These are phyloP conservation scores for Epichloe scottii DNA, from an alignment of 2,329 filamentous ascomycete genomes.

Conservation along the genomic window DNA sequence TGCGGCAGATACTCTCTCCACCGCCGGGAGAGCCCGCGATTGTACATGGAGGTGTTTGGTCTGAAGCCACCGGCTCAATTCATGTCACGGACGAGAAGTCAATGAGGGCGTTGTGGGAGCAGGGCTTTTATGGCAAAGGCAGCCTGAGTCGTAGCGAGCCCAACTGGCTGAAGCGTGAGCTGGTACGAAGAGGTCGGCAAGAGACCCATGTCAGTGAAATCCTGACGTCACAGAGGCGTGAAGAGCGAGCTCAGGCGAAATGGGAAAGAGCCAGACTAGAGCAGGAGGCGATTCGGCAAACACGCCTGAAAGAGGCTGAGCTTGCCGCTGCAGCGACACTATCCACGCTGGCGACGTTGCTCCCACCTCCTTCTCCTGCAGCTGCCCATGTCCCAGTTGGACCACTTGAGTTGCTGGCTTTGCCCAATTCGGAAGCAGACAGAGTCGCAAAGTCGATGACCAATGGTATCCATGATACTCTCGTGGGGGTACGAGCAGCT, in stretches of 20 bases:
- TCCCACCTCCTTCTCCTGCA: background rate
- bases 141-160: conserved; percentile 88
- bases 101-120: conserved; percentile 79
- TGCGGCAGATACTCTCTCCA: conserved; percentile 58
- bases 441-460: background rate
- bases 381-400: conserved; percentile 27
- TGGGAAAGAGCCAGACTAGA: conserved; percentile 84
- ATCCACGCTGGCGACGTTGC: conserved; percentile 5
- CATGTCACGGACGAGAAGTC: conserved; percentile 68
- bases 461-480: background rate
- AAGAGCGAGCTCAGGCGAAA: conserved; percentile 74
- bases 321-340: conserved; percentile 12
- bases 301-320: conserved; percentile 35
- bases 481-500: background rate
- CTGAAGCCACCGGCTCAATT: conserved; percentile 67
- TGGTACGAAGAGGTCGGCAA: conserved; percentile 53
- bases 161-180: conserved; percentile 78
- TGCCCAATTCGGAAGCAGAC: conserved; percentile 5
- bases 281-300: conserved; percentile 69
- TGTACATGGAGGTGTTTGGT: conserved; percentile 65
- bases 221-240: conserved; percentile 60
- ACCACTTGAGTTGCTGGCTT: conserved; percentile 29
- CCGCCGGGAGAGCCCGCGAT: conserved; percentile 51
- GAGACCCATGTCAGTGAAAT: conserved; percentile 68
- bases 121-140: conserved; percentile 95